Base-by-base conservation (phyloP, 306 rosid species). In the Morella rubra region DNA sequence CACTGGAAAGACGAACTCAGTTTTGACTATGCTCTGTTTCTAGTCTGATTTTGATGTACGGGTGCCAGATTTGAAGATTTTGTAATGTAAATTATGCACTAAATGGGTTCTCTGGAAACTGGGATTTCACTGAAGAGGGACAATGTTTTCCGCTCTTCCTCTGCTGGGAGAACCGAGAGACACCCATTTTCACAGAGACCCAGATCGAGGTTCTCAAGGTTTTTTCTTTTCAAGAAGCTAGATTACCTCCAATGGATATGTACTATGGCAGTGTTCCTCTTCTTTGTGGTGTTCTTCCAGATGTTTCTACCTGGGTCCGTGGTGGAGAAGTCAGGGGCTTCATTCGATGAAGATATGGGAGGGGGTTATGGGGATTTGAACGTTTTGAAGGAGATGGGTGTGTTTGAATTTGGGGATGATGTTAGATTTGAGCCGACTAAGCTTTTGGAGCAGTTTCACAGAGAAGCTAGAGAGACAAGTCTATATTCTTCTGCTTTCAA, bases 191-290 rank as follows among this genome's bases (percentile, higher is more conserved):
- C 89, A 5, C 97, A 81, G 85, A 91, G 97, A 85, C 85, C 87
- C 77, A 92, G 98, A 89, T 96, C 97, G 84, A 91, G 92, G 80
- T 89, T 96, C 80, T 92, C 99, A 8, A 86, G 96, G 80, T 87
- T 87, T 70, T 80, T 95, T 71, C 80, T 92, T 3, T 82, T 85
- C 73, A 91, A 89, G 88, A 96, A 86, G 80, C 84, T 96, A 19
- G 98, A 92, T 83, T 96, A 93, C 64, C 76, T 96, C 60, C 98
- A 89, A 86, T 96, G 99, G 99, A 91, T 89, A 86, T 96, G 97
- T 75, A 88, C 97, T 8, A 93, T 93, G 66, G 84, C 66, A 7
- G 93, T 96, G 74, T 96, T 96, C 76, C 85, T 96, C 0, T 86
- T 90, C 83, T 86, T 96, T 73, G 90, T 91, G 44, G 90, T 88